Base-by-base conservation (phyloP, 768 basidiomycete species). In the Mycena vitilis region DNA sequence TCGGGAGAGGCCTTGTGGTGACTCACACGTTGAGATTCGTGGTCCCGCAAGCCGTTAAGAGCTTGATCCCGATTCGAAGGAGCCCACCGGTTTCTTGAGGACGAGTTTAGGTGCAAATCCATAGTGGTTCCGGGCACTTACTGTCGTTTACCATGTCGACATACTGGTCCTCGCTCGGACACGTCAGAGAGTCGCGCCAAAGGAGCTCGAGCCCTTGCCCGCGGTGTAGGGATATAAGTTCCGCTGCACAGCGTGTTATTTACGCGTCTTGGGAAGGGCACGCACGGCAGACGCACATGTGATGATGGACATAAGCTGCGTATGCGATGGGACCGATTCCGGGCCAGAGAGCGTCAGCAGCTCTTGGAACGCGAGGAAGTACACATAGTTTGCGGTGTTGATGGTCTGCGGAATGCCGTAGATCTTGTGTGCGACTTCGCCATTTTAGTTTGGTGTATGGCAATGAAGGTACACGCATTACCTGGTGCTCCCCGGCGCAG, bases 391-490 rank as follows among this genome's bases (percentile, higher is more conserved):
- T 0, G 97, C 97, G 0, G 92, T 90, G 77, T 99, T 99, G 81
- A 99, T 96, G 0, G 97, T 98, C 76, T 98, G 97, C 0, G 97
- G 95, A 4, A 98, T 82, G 2, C 97, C 97, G 73, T 97, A 99
- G 72, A 99, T 97, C 82, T 94, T 95, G 82, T 99, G 96, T 0
- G 95, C 89, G 25, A 96, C 96, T 91, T 57, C 69, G 65, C 18
- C 16, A 4, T 22, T 13, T 66, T n/a, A 61, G 57, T 37, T 34
- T 38, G 5, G 5, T 12, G 51, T 18, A 20, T 20, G 51, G 40
- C 16, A n/a, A n/a, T 36, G 23, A 22, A 34, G 42, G n/a, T 25
- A 49, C 6, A 15, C 16, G 16, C 40, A 22, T 40, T 75, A 86
- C 93, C 94, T 74, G 96, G 96, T 37, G 88, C 85, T 2, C 97